These are phyloP conservation scores for Mucor saturninus DNA, from an alignment of 371 early-diverging fungal species.

Conservation along the genomic window DNA sequence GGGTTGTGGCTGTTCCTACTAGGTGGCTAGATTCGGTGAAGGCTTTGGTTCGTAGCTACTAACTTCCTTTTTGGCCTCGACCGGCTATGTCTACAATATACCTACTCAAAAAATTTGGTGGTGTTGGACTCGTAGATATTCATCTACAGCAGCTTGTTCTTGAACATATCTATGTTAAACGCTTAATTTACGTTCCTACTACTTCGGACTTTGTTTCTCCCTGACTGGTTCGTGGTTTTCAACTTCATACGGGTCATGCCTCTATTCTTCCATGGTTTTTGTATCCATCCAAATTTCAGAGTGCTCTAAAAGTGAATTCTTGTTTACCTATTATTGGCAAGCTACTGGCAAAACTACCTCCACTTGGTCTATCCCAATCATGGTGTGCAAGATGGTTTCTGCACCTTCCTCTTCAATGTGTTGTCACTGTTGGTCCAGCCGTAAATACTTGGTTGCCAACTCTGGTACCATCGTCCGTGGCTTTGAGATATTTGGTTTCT, in stretches of 20 bases:
- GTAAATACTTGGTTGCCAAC: too few species aligned
- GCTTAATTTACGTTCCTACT: neutral
- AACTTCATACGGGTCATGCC: neutral
- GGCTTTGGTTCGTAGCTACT: neutral
- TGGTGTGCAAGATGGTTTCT: too few species aligned
- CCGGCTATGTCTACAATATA: conserved; percentile 1
- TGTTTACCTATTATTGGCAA: too few species aligned
- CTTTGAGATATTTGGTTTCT: too few species aligned
- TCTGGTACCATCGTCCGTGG: too few species aligned
- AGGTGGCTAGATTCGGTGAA: neutral
- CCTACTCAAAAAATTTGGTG: conserved; percentile 1
- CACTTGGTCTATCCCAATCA: too few species aligned
- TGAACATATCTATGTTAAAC: neutral
- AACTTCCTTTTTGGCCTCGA: neutral
- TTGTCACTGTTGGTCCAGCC: too few species aligned
- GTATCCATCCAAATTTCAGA: neutral
- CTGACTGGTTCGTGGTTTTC: neutral
- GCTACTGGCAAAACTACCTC: too few species aligned
- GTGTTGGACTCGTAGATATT: conserved; percentile 8
- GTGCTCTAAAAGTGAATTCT: too few species aligned
- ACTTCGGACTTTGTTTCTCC: conserved; percentile 1
- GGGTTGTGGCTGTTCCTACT: conserved; percentile 2
- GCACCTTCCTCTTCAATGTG: too few species aligned
- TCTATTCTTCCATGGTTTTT: neutral
- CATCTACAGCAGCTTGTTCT: neutral